Conservation (phyloP, 805 yeast species). For the Nakazawaea laoshanensis region DNA sequence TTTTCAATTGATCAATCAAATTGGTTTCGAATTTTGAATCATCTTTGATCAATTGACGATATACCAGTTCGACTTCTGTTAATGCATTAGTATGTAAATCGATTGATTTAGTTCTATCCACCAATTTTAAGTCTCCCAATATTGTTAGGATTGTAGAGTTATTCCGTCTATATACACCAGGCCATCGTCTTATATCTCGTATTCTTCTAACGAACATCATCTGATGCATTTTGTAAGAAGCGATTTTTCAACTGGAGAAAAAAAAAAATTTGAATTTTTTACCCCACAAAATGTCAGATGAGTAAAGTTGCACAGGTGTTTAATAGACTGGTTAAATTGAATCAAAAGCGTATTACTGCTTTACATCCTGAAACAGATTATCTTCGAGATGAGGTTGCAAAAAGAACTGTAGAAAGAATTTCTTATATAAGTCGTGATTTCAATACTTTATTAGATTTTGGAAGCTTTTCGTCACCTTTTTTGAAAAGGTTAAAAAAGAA, state of each 20-base stretch:
- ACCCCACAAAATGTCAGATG: no score
- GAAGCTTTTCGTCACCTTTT: conserved; percentile 61
- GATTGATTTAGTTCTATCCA: background rate
- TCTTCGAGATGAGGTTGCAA: conserved; percentile 65
- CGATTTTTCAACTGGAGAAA: no score
- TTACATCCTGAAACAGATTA: conserved; percentile 51
- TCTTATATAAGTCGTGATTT: conserved; percentile 65
- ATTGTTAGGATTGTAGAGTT: background rate
- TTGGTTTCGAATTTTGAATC: background rate
- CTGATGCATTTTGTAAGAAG: no score
- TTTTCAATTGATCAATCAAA: background rate
- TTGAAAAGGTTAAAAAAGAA: conserved; percentile 16
- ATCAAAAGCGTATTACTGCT: conserved; percentile 53
- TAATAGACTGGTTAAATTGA: conserved; percentile 50
- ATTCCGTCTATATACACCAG: no score
- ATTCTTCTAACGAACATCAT: no score
- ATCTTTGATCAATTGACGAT: background rate
- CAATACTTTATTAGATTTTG: conserved; percentile 57
- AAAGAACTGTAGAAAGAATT: conserved; percentile 64
- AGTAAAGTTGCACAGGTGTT: conserved; percentile 32
- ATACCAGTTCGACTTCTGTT: conserved; percentile 5
- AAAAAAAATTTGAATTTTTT: no score
- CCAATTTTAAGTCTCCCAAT: conserved; percentile 4
- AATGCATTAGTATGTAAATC: background rate
- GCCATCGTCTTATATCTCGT: no score